Conservation (phyloP, 306 rosid genomes). For the Sicyos edulis region DNA sequence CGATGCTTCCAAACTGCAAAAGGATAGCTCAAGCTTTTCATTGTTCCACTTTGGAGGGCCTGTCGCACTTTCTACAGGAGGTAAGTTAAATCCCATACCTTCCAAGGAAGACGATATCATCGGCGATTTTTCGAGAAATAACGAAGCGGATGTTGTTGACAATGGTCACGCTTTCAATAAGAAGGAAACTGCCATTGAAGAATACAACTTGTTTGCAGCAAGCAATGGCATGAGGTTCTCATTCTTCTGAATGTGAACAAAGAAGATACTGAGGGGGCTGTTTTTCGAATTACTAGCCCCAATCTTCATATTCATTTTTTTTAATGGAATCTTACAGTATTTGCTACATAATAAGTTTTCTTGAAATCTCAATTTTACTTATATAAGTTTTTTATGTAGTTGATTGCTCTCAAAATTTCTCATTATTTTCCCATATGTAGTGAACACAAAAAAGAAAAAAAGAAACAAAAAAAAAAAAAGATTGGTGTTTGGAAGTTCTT, state of each 20-base stretch:
- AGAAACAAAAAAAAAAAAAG: background rate
- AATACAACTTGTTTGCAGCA: slow-evolving; percentile 90
- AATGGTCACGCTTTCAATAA: slow-evolving; percentile 45
- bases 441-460: slow-evolving; percentile 19
- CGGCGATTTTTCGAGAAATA: slow-evolving; percentile 35
- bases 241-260: slow-evolving; percentile 52
- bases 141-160: slow-evolving; percentile 40
- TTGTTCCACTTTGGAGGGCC: slow-evolving; percentile 95
- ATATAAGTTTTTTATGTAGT: slow-evolving; percentile 35
- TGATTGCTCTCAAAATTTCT: slow-evolving; percentile 45
- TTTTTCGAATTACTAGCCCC: slow-evolving; percentile 43
- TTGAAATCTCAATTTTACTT: slow-evolving; percentile 39
- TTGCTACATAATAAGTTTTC: slow-evolving; percentile 62
- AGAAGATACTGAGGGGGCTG: slow-evolving; percentile 59
- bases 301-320: slow-evolving; percentile 42
- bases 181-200: slow-evolving; percentile 68
- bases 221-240: slow-evolving; percentile 63
- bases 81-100: slow-evolving; percentile 37
- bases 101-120: slow-evolving; percentile 34
- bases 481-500: slow-evolving; percentile 43
- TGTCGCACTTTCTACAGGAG: slow-evolving; percentile 54
- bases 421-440: slow-evolving; percentile 38
- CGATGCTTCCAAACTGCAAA: slow-evolving; percentile 39
- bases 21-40: slow-evolving; percentile 50
- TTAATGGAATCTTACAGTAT: slow-evolving; percentile 46